These are phyloP conservation scores for Notholithocarpus densiflorus DNA, from an alignment of 306 rosid species.

Conservation along the genomic window DNA sequence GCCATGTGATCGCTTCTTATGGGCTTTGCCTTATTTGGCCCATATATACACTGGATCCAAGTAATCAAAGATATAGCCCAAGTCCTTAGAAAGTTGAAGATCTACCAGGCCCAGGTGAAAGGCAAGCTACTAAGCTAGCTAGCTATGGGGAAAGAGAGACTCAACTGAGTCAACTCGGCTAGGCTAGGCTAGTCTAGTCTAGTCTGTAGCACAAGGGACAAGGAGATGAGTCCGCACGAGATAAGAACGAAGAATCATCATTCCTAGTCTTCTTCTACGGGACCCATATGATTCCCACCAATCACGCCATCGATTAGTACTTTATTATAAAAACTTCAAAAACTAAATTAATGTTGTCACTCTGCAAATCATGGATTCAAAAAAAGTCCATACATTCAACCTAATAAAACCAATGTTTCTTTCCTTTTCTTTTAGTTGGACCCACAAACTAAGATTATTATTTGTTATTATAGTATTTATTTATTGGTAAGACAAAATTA, in stretches of 20 bases:
- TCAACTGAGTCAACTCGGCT: background rate
- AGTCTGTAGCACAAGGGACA: background rate
- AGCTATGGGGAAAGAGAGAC: no score
- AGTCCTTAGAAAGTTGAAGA: background rate
- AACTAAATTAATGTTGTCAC: background rate
- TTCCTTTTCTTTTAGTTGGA: no score
- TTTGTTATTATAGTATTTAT: no score
- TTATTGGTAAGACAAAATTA: no score
- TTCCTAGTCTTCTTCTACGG: background rate
- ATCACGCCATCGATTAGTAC: slow-evolving; percentile 29
- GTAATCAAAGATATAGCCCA: background rate
- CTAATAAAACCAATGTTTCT: no score
- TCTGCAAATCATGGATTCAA: background rate
- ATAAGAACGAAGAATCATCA: background rate
- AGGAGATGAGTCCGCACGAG: background rate
- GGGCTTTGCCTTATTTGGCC: no score
- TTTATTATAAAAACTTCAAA: background rate
- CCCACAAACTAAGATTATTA: no score
- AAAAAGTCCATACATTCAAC: background rate
- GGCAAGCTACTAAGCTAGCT: background rate
- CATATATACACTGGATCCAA: no score
- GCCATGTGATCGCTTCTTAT: no score
- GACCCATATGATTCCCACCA: slow-evolving; percentile 26
- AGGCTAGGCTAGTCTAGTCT: background rate
- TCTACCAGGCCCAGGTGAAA: background rate